Evolutionary conservation across 176 grass and related monocot genomes (phyloP).

Genomic region (Cocos nucifera): DNA sequence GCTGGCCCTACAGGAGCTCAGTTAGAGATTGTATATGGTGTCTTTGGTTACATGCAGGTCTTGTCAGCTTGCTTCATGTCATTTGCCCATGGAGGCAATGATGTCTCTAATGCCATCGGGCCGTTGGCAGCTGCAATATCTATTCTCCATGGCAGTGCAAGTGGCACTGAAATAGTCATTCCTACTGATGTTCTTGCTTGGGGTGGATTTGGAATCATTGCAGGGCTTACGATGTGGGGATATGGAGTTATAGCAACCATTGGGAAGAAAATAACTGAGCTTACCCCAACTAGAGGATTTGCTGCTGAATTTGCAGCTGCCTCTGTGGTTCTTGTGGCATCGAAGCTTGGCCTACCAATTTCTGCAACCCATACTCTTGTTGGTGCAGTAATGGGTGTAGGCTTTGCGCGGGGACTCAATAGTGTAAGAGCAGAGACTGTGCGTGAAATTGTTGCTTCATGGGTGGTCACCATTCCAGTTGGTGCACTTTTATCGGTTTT

Average conservation of each 20-base stretch:
- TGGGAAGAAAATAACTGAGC: constrained; percentile 92
- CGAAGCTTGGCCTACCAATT: constrained; percentile 81
- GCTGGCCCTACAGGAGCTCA: constrained; percentile 79
- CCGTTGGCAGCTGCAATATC: constrained; percentile 80
- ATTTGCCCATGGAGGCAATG: constrained; percentile 90
- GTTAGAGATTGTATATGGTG: constrained; percentile 84
- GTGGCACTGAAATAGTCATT: constrained; percentile 75
- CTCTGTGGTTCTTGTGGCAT: constrained; percentile 85
- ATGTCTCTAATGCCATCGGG: constrained; percentile 92
- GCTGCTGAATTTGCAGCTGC: constrained; percentile 92
- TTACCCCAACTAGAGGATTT: constrained; percentile 88
- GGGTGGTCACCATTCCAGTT: constrained; percentile 87
- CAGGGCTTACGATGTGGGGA: constrained; percentile 87
- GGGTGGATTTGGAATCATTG: constrained; percentile 96
- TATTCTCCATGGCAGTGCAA: constrained; percentile 56
- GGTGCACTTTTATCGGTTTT: constrained; percentile 56
- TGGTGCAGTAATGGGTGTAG: constrained; percentile 95
- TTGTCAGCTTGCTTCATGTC: constrained; percentile 99
- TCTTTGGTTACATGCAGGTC: constrained; percentile 95
- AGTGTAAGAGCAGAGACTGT: constrained; percentile 77
- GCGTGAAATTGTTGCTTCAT: constrained; percentile 73
- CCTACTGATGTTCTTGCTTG: constrained; percentile 81
- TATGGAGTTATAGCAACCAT: constrained; percentile 96
- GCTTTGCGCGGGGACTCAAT: constrained; percentile 86
- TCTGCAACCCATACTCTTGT: constrained; percentile 96